phyloP scores from a whole-genome alignment of 352 stramenopile species.

The Pilasporangium apinafurcum region DNA sequence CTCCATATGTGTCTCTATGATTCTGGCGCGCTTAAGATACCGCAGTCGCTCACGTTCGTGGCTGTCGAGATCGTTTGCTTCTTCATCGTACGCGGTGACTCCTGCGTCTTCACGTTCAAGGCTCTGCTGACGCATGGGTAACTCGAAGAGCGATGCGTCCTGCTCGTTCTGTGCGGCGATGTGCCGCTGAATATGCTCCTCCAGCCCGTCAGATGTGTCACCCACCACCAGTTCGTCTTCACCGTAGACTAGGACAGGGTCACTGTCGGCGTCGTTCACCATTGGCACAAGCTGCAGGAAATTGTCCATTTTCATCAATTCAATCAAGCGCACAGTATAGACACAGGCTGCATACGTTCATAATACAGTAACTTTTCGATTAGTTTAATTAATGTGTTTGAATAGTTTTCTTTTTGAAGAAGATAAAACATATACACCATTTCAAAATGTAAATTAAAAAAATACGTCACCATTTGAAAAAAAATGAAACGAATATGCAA shows the following conservation, averaged over 20 bases:
- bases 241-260: conserved; percentile 38
- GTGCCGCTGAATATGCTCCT: conserved; percentile 16
- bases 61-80: not conserved
- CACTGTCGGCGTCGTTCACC: conserved; percentile 23
- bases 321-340: too few relatives aligned
- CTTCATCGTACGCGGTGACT: not conserved
- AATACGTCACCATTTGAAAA: too few relatives aligned
- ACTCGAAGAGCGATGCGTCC: conserved; percentile 1
- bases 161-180: conserved; percentile 16
- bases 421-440: too few relatives aligned
- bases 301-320: conserved; percentile 43
- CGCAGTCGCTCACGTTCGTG: conserved; percentile 28
- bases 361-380: too few relatives aligned
- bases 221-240: conserved; percentile 35
- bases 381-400: too few relatives aligned
- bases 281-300: conserved; percentile 53
- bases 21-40: conserved; percentile 29
- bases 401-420: too few relatives aligned
- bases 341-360: too few relatives aligned
- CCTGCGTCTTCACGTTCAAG: not conserved
- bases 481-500: too few relatives aligned
- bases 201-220: conserved; percentile 15
- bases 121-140: not conserved
- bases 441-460: too few relatives aligned
- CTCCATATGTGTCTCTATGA: conserved; percentile 36